Conservation (phyloP, 805 yeast genomes). For the Cephaloascus albidus region DNA sequence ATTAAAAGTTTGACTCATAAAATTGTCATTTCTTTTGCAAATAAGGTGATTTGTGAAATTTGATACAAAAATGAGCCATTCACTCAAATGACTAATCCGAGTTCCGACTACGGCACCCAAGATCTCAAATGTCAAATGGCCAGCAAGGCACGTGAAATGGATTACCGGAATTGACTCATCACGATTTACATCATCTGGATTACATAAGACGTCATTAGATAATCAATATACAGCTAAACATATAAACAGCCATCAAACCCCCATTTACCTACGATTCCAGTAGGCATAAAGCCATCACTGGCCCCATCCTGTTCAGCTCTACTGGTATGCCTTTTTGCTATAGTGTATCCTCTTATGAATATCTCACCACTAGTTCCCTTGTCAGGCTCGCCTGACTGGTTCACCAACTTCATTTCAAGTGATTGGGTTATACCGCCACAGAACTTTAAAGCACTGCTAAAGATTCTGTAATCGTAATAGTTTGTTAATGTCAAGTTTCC, state of each 20-base stretch:
- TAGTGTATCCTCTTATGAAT: conserved; percentile 53
- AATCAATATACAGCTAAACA: too few species aligned
- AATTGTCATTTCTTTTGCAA: too few species aligned
- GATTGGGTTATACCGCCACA: conserved; percentile 54
- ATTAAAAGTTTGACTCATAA: too few species aligned
- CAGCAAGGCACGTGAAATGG: too few species aligned
- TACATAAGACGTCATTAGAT: too few species aligned
- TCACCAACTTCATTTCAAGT: conserved; percentile 46
- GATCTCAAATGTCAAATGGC: too few species aligned
- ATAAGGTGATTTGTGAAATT: too few species aligned
- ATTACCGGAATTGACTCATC: too few species aligned
- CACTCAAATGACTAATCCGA: too few species aligned
- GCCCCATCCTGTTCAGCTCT: conserved; percentile 10
- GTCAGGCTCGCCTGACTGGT: conserved; percentile 17
- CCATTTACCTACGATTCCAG: conserved; percentile 46
- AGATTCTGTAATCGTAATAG: conserved; percentile 50
- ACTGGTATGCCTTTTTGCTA: conserved; percentile 40
- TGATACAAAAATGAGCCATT: too few species aligned
- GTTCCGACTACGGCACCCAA: too few species aligned
- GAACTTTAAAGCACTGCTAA: conserved; percentile 20
- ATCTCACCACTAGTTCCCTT: conserved; percentile 39
- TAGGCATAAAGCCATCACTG: conserved; percentile 31
- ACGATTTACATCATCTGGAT: too few species aligned
- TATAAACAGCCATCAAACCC: conserved; percentile 72
- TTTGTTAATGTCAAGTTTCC: conserved; percentile 58